A percentile compares a stretch with the other conserved stretches of the same genome.
phyloP scores from a whole-genome alignment of 441 rosid genomes.

The Bocquillonia castaneifolia region DNA sequence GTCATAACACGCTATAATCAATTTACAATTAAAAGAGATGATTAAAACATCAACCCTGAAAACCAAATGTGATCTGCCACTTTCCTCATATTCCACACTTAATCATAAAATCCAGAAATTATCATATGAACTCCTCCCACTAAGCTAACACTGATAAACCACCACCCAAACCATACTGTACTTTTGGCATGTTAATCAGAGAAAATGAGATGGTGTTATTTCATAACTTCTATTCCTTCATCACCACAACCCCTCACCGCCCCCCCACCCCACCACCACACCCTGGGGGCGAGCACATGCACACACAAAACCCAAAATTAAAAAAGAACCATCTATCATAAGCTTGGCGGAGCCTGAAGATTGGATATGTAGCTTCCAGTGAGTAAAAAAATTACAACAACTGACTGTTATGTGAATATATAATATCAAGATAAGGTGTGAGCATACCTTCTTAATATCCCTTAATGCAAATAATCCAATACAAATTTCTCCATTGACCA shows the following conservation, averaged over 20 bases:
- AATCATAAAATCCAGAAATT: neutral
- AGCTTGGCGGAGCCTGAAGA: neutral
- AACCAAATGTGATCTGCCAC: neutral
- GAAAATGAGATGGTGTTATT: neutral
- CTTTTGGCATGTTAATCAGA: neutral
- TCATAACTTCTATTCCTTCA: neutral
- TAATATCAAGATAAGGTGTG: conserved; percentile 10
- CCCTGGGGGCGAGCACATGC: too few relatives aligned
- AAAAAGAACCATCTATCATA: neutral
- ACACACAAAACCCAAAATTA: too few relatives aligned
- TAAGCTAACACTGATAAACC: neutral
- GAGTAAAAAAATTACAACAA: neutral
- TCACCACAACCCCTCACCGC: too few relatives aligned
- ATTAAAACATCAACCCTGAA: neutral
- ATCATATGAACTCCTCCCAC: neutral
- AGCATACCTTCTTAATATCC: conserved; percentile 76
- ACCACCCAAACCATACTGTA: neutral
- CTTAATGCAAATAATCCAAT: conserved; percentile 89
- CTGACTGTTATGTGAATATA: neutral
- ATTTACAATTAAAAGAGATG: neutral
- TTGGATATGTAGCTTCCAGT: neutral
- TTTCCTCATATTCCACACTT: neutral
- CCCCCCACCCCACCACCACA: too few relatives aligned
- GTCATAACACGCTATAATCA: neutral
- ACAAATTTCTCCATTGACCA: conserved; percentile 98